Percentiles rank a stretch among this genome's conserved stretches.
phyloP scores from a whole-genome alignment of 495 filamentous ascomycete genomes.

The Cercophora sp. region DNA sequence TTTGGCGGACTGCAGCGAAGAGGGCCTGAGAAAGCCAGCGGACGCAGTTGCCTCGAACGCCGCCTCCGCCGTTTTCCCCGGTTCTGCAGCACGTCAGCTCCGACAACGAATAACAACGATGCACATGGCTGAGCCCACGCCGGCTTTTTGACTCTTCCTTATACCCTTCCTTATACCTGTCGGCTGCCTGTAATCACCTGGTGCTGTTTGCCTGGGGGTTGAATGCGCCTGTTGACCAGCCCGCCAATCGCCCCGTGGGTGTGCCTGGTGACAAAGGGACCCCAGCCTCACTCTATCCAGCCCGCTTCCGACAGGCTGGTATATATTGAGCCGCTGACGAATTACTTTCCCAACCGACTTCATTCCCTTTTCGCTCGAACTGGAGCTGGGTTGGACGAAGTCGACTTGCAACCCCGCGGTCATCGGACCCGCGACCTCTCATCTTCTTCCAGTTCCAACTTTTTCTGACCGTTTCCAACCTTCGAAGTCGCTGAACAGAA shows the following conservation, averaged over 20 bases:
- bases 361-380: no score
- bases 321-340: no score
- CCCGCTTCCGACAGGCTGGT: no score
- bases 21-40: no score
- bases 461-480: neutral
- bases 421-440: no score
- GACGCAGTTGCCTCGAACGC: no score
- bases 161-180: no score
- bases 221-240: neutral
- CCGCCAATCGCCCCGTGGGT: neutral
- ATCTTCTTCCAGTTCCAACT: neutral
- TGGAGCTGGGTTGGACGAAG: no score
- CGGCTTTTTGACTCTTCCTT: neutral
- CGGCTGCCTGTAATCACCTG: neutral
- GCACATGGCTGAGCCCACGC: constrained; percentile 9
- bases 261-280: constrained; percentile 10
- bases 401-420: no score
- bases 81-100: no score
- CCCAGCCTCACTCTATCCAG: neutral
- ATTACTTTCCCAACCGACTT: no score
- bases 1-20: neutral
- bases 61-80: no score
- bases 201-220: constrained; percentile 1
- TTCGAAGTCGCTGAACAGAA: neutral
- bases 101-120: constrained; percentile 2